Evolutionary conservation across 345 rosid species (phyloP), one percentile per base, ranked within the genome.

Genomic region (Boechera retrofracta): DNA sequence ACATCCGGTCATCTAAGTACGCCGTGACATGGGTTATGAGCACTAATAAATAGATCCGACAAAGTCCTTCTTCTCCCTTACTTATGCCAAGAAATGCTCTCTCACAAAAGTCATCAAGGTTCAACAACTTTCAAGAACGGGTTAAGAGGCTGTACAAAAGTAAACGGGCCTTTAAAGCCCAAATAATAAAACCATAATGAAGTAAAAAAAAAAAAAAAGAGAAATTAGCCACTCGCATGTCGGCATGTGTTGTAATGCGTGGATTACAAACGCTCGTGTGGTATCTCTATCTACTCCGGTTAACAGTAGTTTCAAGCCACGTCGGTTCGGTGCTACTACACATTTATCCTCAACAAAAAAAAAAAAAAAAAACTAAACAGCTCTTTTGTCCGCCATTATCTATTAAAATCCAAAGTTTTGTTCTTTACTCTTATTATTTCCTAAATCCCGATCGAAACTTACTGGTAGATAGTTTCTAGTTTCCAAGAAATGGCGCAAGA

Each of bases 401-500:
- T 51, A 16, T 39, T 62, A 26, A 69, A 28, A 6, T 24, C 61
- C 9, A 18, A 62, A n/a, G 4, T 44, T 64, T 39, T 44, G 45
- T 42, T 13, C 26, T 2, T 29, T 42, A 51, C 31, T 45, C 56
- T 12, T n/a, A 36, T 16, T 48, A 42, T 8, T 16, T 36, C 72
- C 39, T 35, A 55, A 66, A 56, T 47, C 12, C 21, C 21, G 70
- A 69, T 69, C 74, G 48, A 42, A 61, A 52, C 74, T 31, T 31
- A 51, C 28, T 48, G 6, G 1, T 32, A 2, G 31, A 7, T 33
- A 45, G 39, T 67, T 75, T 75, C 28, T 21, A 18, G 8, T 31
- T 56, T 69, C 63, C 56, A 33, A 59, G 4, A 21, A 41, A 75
- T 80, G 83, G 72, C 6, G 28, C 72, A 64, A 56, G 80, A 74